Evolutionary conservation across 2,329 filamentous ascomycete genomes (phyloP).

Genomic region (Pyrenochaeta sp.): DNA sequence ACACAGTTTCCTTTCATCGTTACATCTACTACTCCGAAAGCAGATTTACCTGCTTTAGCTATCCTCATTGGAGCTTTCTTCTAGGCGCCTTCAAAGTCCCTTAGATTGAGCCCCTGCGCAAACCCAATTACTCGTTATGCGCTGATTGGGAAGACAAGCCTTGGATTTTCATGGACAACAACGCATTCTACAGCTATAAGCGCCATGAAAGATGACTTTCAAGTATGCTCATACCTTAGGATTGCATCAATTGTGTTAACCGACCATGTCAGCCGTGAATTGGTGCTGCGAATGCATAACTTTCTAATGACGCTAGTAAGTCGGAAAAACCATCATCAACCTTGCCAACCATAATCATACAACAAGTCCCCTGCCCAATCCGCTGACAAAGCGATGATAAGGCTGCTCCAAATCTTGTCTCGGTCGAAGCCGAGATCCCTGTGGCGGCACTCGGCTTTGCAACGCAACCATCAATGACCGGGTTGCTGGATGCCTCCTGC

Average conservation of each 20-base stretch:
- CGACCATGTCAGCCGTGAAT: not conserved
- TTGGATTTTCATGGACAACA: not conserved
- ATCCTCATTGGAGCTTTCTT: constrained; percentile 1
- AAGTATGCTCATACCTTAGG: not conserved
- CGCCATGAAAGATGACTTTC: not conserved
- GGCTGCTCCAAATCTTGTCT: constrained; percentile 25
- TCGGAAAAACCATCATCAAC: not conserved
- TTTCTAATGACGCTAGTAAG: not conserved
- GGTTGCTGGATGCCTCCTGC: constrained; percentile 41
- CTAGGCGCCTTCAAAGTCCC: not conserved
- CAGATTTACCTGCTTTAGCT: constrained; percentile 34
- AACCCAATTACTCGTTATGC: not conserved
- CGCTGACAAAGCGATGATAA: constrained; percentile 3
- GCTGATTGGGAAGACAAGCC: not conserved
- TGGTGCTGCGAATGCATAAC: not conserved
- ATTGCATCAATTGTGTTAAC: not conserved
- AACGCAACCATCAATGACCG: constrained; percentile 32
- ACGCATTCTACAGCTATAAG: not conserved
- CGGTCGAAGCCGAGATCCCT: constrained; percentile 34
- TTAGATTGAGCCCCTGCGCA: constrained; percentile 5
- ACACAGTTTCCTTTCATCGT: constrained; percentile 41
- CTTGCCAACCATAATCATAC: not conserved
- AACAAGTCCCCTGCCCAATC: not conserved
- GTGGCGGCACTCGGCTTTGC: constrained; percentile 31
- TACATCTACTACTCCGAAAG: constrained; percentile 46